Base-by-base conservation (phyloP, 2,329 filamentous ascomycete species). In the Botrytis galanthina region DNA sequence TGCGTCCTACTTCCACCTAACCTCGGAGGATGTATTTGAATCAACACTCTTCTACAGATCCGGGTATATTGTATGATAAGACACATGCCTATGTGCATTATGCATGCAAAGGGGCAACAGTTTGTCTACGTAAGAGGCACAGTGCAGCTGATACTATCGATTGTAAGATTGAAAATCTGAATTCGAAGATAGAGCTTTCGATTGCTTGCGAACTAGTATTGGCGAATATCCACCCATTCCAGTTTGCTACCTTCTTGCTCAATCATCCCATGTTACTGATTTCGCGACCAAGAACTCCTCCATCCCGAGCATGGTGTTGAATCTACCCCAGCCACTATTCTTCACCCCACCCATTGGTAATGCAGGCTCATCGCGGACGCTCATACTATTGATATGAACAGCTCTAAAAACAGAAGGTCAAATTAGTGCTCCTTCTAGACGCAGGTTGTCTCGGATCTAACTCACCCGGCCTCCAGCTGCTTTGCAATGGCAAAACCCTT, bases 381-480 rank as follows among this genome's bases (percentile, higher is more conserved):
- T 90, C 85, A 90, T 87, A 68, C 83, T 83, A 80, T 92, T 93
- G 80, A 92, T 91, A 75, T 92, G 90, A 37, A 90, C 88, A 9
- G 88, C 87, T 22, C 89, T 93, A 32, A 86, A 86, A 79, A 94
- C 88, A 70, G 91, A 88, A 76, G 85, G 42, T 84, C 74, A 1
- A n/a, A n/a, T 70, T 14, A 63, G 35, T 18, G 3, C 42, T 22
- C 10, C 6, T 57, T 16, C 37, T 39, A 32, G 84, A 84, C 6
- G 89, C 12, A 16, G 32, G 14, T 44, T 8, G n/a, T 18, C 4
- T 29, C 3, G 2, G 6, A 37, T 44, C 42, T 44, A 7, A 60
- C 69, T 51, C 22, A 72, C 70, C 90, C 46, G 91, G 81, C 18
- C 86, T 84, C 75, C 91, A 81, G 0, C 85, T 89, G 66, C 85